Evolutionary conservation across 2,329 filamentous ascomycete species (phyloP).

Genomic region (Zasmidium angulare): DNA sequence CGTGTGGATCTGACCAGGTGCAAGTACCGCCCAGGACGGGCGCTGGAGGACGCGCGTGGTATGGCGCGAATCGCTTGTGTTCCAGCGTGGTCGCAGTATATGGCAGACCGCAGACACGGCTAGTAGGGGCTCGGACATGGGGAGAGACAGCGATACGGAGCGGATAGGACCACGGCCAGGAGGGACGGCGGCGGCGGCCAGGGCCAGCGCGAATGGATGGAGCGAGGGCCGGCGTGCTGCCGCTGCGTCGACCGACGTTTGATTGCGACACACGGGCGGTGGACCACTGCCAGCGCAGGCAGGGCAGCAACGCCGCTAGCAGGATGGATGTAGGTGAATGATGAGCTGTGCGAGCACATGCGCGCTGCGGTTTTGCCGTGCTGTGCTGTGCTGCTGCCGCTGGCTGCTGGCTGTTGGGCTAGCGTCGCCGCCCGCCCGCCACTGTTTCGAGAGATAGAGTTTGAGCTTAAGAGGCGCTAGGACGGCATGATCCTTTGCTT

Average conservation of each 20-base stretch:
- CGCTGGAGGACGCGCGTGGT: neutral
- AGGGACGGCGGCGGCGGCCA: neutral
- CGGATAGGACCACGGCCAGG: neutral
- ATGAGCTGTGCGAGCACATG: neutral
- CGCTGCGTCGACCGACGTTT: conserved; percentile 9
- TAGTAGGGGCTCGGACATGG: no score
- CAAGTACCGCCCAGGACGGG: neutral
- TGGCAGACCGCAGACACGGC: neutral
- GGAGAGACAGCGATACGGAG: no score
- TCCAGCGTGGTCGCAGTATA: neutral
- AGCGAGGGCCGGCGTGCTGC: neutral
- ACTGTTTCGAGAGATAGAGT: conserved; percentile 22
- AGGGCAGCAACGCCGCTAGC: no score
- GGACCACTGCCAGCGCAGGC: conserved; percentile 14
- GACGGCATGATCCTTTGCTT: neutral
- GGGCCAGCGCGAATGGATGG: neutral
- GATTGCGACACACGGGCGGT: conserved; percentile 24
- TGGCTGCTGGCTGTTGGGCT: no score
- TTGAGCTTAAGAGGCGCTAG: conserved; percentile 15
- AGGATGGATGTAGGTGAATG: neutral
- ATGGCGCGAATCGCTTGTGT: neutral
- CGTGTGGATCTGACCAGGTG: neutral
- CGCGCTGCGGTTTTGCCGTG: neutral
- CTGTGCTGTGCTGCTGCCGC: no score
- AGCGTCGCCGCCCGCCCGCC: conserved; percentile 4